Base-by-base conservation (phyloP, 805 yeast species). In the Cyberlindnera samutprakarnensis region DNA sequence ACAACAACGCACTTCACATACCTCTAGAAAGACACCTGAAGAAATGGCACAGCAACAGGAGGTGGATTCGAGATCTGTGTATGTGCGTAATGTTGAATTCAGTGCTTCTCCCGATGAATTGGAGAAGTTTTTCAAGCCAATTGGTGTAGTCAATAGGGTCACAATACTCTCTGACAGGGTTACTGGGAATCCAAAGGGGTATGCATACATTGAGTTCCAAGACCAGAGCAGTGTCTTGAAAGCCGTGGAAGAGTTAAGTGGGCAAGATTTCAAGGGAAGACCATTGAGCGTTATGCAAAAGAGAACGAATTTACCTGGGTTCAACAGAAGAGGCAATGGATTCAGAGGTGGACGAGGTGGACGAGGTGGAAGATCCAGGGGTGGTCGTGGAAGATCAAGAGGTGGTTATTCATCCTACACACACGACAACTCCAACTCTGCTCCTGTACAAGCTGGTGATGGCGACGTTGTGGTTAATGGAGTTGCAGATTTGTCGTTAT, bases 161-260 rank as follows among this genome's bases (percentile, higher is more conserved):
- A 75, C 81, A 2, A 62, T 75, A 15, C 56, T 74, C 35, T 59
- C 61, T 35, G 68, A 67, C 41, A 59, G 59, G 27, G 56, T 44
- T 41, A 59, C 70, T 2, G 72, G 73, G 1, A 49, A 50, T 14
- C 69, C 74, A 7, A 69, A 66, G 40, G 84, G 83, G 2, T 74
- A 71, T 47, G 85, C 83, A 2, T 78, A 75, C 42, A 61, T 78
- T 20, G 77, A 80, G 42, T 78, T 75, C 46, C 67, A 64, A 11
- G 44, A 50, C 7, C 37, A 41, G 5, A 66, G 57, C 6, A 54
- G 68, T 12, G 76, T 70, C 6, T 44, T 51, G 6, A 53, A 53
- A 18, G 83, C 86, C 1, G 51, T 77, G 28, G 53, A 51, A 10
- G 52, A 49, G 11, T 43, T 68, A 22, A 57, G 66, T 35, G 72